phyloP scores from a whole-genome alignment of 2,329 filamentous ascomycete species.

The Paecilomyces dactylethromorphus region DNA sequence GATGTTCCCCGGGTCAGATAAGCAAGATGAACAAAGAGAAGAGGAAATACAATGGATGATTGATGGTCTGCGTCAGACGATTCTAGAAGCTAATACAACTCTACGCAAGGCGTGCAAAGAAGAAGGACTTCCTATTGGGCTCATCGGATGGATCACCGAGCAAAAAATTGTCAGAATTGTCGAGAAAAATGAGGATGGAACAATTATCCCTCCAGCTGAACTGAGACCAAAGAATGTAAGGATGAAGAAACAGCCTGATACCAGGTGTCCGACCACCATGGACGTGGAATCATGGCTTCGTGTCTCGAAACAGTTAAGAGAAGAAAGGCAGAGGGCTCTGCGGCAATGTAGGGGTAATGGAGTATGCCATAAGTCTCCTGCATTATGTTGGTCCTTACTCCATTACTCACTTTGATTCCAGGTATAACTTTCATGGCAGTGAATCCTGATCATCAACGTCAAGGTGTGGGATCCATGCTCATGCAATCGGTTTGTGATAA shows the following conservation, averaged over 20 bases:
- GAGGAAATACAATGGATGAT: constrained; percentile 6
- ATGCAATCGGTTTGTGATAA: neutral
- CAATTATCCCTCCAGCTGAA: neutral
- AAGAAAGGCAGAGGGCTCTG: constrained; percentile 3
- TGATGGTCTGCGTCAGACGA: neutral
- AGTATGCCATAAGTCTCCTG: constrained; percentile 2
- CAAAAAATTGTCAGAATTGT: too few relatives aligned
- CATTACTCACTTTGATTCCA: neutral
- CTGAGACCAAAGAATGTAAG: neutral
- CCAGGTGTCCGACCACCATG: neutral
- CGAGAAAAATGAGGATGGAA: neutral
- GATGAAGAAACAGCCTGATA: neutral
- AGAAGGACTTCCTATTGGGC: neutral
- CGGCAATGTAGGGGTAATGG: neutral
- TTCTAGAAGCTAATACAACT: neutral
- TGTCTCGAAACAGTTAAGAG: constrained; percentile 1
- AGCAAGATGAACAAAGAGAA: constrained; percentile 2
- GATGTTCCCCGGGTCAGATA: constrained; percentile 2
- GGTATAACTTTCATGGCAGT: constrained; percentile 4
- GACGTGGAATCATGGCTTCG: constrained; percentile 1
- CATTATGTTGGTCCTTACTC: neutral
- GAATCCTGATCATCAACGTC: constrained; percentile 3
- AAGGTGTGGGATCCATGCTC: constrained; percentile 4
- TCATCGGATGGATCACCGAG: neutral
- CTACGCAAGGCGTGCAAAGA: neutral